A percentile compares a stretch with the other conserved stretches of the same genome.
These are phyloP conservation scores for Mucor velutinosus DNA, from an alignment of 371 early-diverging fungal genomes.

Conservation along the genomic window DNA sequence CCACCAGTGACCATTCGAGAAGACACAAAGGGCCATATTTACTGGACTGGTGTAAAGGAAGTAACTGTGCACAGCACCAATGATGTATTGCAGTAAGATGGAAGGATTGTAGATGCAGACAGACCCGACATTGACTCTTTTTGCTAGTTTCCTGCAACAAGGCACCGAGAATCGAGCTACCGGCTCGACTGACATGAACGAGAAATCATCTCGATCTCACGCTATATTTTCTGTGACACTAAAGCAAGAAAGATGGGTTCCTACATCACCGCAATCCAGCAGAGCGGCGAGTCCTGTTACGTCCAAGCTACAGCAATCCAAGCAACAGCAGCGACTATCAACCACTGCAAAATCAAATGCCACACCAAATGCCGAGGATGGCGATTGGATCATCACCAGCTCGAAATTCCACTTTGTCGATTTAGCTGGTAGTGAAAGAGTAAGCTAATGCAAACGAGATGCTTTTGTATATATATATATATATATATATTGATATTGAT, in stretches of 20 bases:
- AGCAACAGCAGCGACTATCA: background rate
- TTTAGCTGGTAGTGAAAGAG: constrained; percentile 98
- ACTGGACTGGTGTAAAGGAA: constrained; percentile 91
- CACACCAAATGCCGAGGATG: constrained; percentile 31
- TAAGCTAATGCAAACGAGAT: constrained; percentile 7
- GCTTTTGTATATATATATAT: background rate
- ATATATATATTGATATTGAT: too few species aligned
- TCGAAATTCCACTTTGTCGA: constrained; percentile 99
- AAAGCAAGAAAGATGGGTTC: constrained; percentile 66
- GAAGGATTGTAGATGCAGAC: background rate
- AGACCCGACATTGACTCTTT: constrained; percentile 1
- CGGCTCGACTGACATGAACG: constrained; percentile 97
- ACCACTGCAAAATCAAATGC: background rate
- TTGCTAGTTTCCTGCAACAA: constrained; percentile 63
- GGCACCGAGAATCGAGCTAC: constrained; percentile 89
- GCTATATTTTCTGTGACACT: constrained; percentile 96
- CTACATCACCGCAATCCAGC: constrained; percentile 19
- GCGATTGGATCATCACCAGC: constrained; percentile 55
- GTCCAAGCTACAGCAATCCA: constrained; percentile 5
- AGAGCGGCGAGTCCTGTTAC: constrained; percentile 42
- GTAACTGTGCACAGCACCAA: constrained; percentile 72
- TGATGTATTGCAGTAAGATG: constrained; percentile 74
- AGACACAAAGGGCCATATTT: constrained; percentile 89
- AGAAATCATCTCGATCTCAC: constrained; percentile 94
- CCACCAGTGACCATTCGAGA: constrained; percentile 86